Percentiles rank a stretch among this genome's conserved stretches.
Conservation (phyloP, 2,329 filamentous ascomycete genomes). For the Fusarium liriodendri region DNA sequence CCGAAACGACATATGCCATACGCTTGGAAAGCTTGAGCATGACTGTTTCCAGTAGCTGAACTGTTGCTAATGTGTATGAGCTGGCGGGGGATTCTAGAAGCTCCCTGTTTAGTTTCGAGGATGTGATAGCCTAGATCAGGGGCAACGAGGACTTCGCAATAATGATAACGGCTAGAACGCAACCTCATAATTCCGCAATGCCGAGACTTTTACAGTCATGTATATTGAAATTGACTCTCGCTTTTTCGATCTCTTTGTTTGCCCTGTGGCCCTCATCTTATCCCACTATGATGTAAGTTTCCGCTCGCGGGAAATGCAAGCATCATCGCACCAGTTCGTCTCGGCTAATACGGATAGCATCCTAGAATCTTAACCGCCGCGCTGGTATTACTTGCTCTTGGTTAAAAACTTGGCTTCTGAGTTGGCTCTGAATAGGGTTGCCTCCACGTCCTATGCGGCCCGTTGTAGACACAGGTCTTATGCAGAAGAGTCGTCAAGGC, state of each 20-base stretch:
- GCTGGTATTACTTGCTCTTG: not conserved
- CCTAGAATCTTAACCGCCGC: not conserved
- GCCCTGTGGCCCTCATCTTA: not conserved
- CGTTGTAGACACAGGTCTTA: not conserved
- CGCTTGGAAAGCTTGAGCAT: not conserved
- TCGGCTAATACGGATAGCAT: not conserved
- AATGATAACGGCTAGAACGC: not conserved
- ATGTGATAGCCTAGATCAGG: not conserved
- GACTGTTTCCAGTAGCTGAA: rapidly evolving
- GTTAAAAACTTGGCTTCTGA: not conserved
- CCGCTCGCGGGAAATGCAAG: not conserved
- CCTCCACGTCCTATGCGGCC: not conserved
- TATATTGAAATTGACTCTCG: not conserved
- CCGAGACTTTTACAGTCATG: not conserved
- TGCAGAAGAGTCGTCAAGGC: not conserved
- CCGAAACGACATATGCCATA: not conserved
- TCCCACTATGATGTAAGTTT: not conserved
- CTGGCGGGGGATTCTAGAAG: not conserved
- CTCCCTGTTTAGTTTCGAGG: not conserved
- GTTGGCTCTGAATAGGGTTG: not conserved
- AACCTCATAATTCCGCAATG: too few relatives aligned
- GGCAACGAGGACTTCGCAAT: not conserved
- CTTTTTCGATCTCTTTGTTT: not conserved
- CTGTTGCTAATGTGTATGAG: not conserved
- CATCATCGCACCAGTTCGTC: not conserved